Conservation (phyloP, 768 basidiomycete species). For the Kwoniella europaea region DNA sequence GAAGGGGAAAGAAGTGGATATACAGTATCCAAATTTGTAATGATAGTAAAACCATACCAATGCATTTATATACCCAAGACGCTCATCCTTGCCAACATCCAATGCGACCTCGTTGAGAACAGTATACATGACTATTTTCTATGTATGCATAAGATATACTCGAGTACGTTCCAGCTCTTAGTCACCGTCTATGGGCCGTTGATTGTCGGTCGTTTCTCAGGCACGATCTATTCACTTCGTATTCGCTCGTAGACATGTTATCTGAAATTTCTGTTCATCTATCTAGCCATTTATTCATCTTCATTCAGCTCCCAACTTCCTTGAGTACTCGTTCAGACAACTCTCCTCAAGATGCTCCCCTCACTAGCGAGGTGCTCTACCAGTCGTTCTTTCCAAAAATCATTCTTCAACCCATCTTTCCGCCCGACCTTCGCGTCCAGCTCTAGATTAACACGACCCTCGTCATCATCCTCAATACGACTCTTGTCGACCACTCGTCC, state of each 20-base stretch:
- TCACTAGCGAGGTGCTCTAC: conserved; percentile 8
- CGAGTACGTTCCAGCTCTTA: neutral
- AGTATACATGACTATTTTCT: no score
- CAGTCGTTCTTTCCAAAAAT: neutral
- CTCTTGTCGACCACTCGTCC: neutral
- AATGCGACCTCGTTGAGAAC: no score
- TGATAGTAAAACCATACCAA: conserved; percentile 20
- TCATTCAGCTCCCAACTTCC: neutral
- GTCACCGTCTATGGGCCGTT: neutral
- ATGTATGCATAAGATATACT: no score
- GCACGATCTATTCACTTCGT: neutral
- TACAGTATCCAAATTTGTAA: neutral
- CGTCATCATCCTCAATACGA: neutral
- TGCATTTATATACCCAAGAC: conserved; percentile 26
- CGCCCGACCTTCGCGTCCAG: neutral
- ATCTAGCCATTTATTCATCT: neutral
- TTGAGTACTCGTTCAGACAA: no score
- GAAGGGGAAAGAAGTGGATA: neutral
- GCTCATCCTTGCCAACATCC: neutral
- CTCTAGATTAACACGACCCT: conserved; percentile 3
- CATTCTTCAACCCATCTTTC: conserved; percentile 15
- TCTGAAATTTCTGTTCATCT: neutral
- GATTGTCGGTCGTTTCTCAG: neutral
- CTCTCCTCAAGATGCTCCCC: neutral
- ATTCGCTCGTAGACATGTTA: neutral